Base-by-base conservation (phyloP, 23 red algal genomes). In the Gracilaria vermiculophylla region DNA sequence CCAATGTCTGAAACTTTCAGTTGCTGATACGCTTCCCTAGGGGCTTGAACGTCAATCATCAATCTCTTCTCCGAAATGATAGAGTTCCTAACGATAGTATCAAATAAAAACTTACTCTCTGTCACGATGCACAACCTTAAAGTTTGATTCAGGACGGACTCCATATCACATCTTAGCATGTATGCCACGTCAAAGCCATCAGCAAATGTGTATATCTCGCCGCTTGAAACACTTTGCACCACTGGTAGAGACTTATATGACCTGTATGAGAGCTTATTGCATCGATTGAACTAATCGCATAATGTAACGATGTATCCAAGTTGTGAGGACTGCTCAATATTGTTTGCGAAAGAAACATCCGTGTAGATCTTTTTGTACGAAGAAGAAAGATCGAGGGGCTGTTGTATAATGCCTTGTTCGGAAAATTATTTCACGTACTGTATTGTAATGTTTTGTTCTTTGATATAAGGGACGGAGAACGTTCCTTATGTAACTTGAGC, bases 281-380 rank as follows among this genome's bases (percentile, higher is more conserved):
- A 51, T 5, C 55, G 24, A 10, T 48, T 48, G 14, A 20, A 34
- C 19, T 53, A 24, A 24, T 86, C 82, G 37, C 41, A 56, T 13
- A 58, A 34, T 19, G 61, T 53, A 9, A 86, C 60, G 16, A 86
- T 74, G 2, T 74, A 86, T 21, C 61, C 64, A 36, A 86, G 82
- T 47, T 86, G 35, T 14, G 65, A 73, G 0, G 82, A 73, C 11
- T 20, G 20, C 0, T 86, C 65, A 7, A 15, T 24, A 23, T 86
- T 75, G 0, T 34, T 57, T 19, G 61, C 64, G 44, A 86, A 86
- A 0, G 78, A 82, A 15, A 29, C 27, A 17, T 82, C 54, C 13
- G 78, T 36, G 35, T 82, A 82, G 3, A 66, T 56, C 3, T 56
- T 27, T 0, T 65, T 16, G 57, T 62, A 48, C 5, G 41, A 16